Conservation (phyloP, 2,329 filamentous ascomycete genomes). For the Bipolaris zeicola region DNA sequence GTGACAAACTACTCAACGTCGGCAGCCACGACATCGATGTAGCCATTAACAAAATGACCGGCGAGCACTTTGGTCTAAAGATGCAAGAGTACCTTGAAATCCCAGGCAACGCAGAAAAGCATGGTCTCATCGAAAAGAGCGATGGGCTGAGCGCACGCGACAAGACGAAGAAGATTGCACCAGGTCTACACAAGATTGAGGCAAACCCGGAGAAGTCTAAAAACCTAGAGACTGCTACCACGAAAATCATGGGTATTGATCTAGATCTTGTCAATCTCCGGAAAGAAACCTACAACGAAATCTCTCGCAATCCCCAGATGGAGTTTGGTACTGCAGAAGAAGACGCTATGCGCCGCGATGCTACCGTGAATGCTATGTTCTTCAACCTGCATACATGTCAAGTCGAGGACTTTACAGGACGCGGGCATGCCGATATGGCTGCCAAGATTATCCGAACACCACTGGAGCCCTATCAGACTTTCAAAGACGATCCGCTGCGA, state of each 20-base stretch:
- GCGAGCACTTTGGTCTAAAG: constrained; percentile 72
- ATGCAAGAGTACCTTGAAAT: constrained; percentile 71
- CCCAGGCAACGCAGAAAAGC: constrained; percentile 65
- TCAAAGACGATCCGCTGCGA: constrained; percentile 89
- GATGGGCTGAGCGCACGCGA: constrained; percentile 46
- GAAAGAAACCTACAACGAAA: constrained; percentile 87
- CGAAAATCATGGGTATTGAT: constrained; percentile 82
- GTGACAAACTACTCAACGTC: constrained; percentile 77
- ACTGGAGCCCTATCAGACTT: constrained; percentile 85
- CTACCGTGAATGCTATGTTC: constrained; percentile 93
- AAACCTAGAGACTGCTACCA: constrained; percentile 90
- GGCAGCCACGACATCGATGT: constrained; percentile 82
- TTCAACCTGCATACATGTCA: constrained; percentile 83
- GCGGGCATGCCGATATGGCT: constrained; percentile 75
- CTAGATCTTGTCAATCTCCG: constrained; percentile 93
- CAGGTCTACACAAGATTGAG: constrained; percentile 81
- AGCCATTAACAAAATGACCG: constrained; percentile 85
- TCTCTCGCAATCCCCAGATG: constrained; percentile 88
- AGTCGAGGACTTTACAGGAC: constrained; percentile 83
- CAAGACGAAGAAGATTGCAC: constrained; percentile 65
- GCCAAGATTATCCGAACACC: constrained; percentile 80
- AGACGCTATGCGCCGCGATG: constrained; percentile 86
- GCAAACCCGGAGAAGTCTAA: constrained; percentile 96
- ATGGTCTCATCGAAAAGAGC: constrained; percentile 55
- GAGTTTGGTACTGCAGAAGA: constrained; percentile 92